A percentile compares a stretch with the other conserved stretches of the same genome.
Evolutionary conservation across 1,139 yeast genomes (phyloP).

Genomic region (Taphrina pruni): DNA sequence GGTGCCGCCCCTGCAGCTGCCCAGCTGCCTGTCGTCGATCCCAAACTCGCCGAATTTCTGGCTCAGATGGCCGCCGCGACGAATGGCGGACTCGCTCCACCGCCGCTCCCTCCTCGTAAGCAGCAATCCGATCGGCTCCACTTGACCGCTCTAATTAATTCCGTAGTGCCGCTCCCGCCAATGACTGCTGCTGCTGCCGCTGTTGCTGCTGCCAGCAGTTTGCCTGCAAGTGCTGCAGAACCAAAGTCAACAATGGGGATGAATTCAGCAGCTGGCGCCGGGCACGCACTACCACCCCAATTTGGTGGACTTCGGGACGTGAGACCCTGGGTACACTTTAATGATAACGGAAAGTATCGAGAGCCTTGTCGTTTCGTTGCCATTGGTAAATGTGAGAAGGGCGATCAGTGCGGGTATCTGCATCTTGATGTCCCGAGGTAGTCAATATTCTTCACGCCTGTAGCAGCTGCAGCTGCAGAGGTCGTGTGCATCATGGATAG

Average conservation of each 20-base stretch:
- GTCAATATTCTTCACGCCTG: too few relatives aligned
- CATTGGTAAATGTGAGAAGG: conserved; percentile 32
- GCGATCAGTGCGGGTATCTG: conserved; percentile 32
- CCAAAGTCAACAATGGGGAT: not conserved
- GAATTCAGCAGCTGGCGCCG: not conserved
- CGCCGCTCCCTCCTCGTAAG: conserved; percentile 24
- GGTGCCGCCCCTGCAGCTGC: not conserved
- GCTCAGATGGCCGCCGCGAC: conserved; percentile 22
- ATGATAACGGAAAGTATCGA: conserved; percentile 29
- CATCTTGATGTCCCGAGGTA: conserved; percentile 19
- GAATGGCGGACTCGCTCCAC: conserved; percentile 25
- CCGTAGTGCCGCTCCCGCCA: conserved; percentile 3
- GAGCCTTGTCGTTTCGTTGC: conserved; percentile 31
- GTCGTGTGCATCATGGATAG: not conserved
- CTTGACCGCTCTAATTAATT: not conserved
- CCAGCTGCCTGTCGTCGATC: conserved; percentile 4
- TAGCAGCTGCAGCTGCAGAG: not conserved
- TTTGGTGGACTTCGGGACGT: conserved; percentile 19
- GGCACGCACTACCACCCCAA: conserved; percentile 12
- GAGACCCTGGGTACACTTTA: conserved; percentile 37
- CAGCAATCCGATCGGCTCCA: not conserved
- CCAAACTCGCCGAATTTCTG: conserved; percentile 19
- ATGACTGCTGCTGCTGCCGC: not conserved
- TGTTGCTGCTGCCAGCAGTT: not conserved
- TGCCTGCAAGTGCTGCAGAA: not conserved